phyloP scores from a whole-genome alignment of 169 alveolate genomes.

The Toxoplasma gondii region DNA sequence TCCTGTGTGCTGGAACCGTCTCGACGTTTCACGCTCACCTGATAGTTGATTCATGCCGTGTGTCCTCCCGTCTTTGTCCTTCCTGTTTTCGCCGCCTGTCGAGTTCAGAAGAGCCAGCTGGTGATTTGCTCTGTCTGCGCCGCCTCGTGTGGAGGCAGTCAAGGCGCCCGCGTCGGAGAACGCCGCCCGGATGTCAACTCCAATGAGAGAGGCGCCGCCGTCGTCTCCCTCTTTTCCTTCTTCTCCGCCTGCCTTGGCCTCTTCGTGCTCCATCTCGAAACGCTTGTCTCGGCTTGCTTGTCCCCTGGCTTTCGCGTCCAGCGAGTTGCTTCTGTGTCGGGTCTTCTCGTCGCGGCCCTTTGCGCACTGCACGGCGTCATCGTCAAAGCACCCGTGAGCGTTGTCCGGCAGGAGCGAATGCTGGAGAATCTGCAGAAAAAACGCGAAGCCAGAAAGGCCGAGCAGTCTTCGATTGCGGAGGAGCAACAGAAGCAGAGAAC shows the following conservation, averaged over 20 bases:
- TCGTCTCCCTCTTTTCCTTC: background rate
- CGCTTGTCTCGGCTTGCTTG: background rate
- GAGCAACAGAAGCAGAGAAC: background rate
- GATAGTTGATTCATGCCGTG: background rate
- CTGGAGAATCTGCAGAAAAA: background rate
- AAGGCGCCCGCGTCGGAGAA: background rate
- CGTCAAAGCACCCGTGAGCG: background rate
- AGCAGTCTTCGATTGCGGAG: background rate
- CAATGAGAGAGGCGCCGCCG: background rate
- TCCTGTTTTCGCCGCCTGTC: background rate
- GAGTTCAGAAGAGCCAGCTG: background rate
- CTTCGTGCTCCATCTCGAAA: background rate
- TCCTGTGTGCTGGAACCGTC: no score
- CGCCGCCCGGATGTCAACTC: background rate
- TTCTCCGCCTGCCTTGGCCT: background rate
- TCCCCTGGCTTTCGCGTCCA: background rate
- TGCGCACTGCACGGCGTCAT: background rate
- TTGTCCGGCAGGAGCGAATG: background rate
- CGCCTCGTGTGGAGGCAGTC: background rate
- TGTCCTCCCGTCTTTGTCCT: background rate
- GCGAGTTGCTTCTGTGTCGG: background rate
- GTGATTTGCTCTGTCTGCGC: background rate
- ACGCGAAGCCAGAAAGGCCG: background rate
- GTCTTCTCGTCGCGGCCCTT: no score
- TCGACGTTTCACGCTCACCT: background rate